phyloP scores from a whole-genome alignment of 345 rosid species.

The Gossypium mustelinum region DNA sequence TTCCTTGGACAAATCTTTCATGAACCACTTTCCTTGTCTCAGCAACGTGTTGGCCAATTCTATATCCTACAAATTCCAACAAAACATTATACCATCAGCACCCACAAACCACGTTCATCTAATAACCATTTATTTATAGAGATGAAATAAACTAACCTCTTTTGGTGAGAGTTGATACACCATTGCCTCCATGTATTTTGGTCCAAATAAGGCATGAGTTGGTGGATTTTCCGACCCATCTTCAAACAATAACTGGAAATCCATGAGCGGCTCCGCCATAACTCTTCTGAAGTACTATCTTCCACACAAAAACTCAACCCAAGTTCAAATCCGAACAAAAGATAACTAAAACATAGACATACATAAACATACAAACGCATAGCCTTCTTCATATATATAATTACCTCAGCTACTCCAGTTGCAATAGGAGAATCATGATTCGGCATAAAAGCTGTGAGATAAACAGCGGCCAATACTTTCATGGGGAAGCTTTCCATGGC shows the following conservation, averaged over 20 bases:
- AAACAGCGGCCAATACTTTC: slow-evolving; percentile 25
- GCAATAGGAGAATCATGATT: slow-evolving; percentile 18
- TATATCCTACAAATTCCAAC: slow-evolving; percentile 15
- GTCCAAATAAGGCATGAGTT: slow-evolving; percentile 21
- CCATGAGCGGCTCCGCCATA: slow-evolving; percentile 8
- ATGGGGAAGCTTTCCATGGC: slow-evolving; percentile 35
- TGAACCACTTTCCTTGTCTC: slow-evolving; percentile 1
- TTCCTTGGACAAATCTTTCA: slow-evolving; percentile 11
- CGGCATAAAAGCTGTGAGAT: slow-evolving; percentile 26
- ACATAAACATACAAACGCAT: neutral
- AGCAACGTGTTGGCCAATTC: slow-evolving; percentile 10
- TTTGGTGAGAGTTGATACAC: slow-evolving; percentile 23
- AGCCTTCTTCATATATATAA: neutral
- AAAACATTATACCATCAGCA: neutral
- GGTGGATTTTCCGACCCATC: slow-evolving; percentile 23
- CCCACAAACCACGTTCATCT: neutral
- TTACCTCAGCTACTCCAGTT: slow-evolving; percentile 26
- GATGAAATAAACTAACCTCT: slow-evolving; percentile 19
- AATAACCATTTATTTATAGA: neutral
- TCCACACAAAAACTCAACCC: neutral
- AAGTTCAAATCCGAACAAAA: neutral
- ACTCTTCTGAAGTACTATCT: neutral
- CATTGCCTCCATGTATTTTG: slow-evolving; percentile 18
- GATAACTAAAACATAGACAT: neutral
- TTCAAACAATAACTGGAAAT: slow-evolving; percentile 19